Percentiles rank a stretch among this genome's conserved stretches.
Evolutionary conservation across 805 yeast species (phyloP).

Genomic region (Monosporozyma aerobia): DNA sequence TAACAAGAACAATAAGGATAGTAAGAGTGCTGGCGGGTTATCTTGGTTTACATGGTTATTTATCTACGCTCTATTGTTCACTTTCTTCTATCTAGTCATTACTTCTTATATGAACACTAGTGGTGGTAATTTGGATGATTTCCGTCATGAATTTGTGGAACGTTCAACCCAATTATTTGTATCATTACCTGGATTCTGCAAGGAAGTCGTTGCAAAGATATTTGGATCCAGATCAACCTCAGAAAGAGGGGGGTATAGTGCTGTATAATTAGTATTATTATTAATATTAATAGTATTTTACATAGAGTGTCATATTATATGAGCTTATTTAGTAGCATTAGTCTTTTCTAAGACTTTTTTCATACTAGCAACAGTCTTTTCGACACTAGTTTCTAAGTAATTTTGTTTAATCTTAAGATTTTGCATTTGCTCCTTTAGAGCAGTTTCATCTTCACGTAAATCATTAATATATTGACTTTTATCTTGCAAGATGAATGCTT

Average conservation of each 20-base stretch:
- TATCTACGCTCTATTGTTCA: conserved; percentile 58
- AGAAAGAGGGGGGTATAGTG: conserved; percentile 82
- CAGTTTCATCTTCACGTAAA: conserved; percentile 43
- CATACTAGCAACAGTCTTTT: conserved; percentile 61
- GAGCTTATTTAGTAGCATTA: neutral
- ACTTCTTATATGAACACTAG: conserved; percentile 67
- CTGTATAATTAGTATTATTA: conserved; percentile 43
- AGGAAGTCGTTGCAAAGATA: conserved; percentile 59
- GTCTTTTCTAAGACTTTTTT: conserved; percentile 32
- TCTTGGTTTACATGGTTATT: conserved; percentile 69
- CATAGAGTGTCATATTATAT: neutral
- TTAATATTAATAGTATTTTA: neutral
- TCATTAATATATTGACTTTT: conserved; percentile 38
- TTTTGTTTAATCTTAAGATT: conserved; percentile 58
- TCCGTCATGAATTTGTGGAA: conserved; percentile 69
- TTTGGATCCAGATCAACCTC: conserved; percentile 37
- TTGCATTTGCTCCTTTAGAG: conserved; percentile 47
- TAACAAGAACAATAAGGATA: conserved; percentile 21
- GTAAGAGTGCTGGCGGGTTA: conserved; percentile 21
- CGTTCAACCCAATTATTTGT: conserved; percentile 47
- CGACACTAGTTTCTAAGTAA: conserved; percentile 68
- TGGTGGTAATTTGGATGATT: conserved; percentile 55
- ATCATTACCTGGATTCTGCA: conserved; percentile 55
- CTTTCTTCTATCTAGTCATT: conserved; percentile 58
- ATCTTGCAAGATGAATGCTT: conserved; percentile 45